Base-by-base conservation (phyloP, 2,329 filamentous ascomycete genomes). In the Biscogniauxia sp. region DNA sequence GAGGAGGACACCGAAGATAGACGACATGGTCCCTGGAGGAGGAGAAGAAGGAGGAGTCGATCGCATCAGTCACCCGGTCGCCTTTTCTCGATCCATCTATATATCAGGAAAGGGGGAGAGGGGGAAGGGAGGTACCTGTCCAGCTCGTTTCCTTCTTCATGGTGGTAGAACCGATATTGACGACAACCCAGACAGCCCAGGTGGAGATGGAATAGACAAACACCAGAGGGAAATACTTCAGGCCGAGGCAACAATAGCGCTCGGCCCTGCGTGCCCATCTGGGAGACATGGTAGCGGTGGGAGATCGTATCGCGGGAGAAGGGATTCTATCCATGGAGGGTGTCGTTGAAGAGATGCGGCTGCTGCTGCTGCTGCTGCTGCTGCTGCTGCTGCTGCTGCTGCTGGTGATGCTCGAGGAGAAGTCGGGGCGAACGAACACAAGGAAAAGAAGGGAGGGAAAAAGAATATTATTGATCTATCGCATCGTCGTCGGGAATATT, bases 181-280 rank as follows among this genome's bases (percentile, higher is more conserved):
- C 83, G 69, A 93, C 84, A 8, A 97, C 93, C 83, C 90, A 97
- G n/a, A 90, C 85, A 2, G 92, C 93, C 95, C 95, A 99, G 11
- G 90, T 90, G n/a, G 92, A 94, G 67, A 97, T 76, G 59, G 89
- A 84, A 72, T 97, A 97, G 61, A 98, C 91, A 73, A 98, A 97
- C 26, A 80, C 80, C 19, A 98, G 82, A n/a, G 94, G 94, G 68
- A 96, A 91, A 75, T 93, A 97, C 25, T 87, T 91, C 57, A 90
- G 82, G 62, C 87, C 85, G 51, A 83, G 79, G 79, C 93, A 98
- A 81, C 93, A 97, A 72, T 86, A 88, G 55, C 93, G 89, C 82
- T 97, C 93, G 70, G 91, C 57, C 74, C 83, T 86, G 65, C 90
- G 83, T 54, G 86, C 88, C 80, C 86, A 90, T 70, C 84, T 82